Evolutionary conservation across 495 filamentous ascomycete genomes (phyloP), one percentile per base, ranked within the genome.

Genomic region (Hypoxylon fuscum): DNA sequence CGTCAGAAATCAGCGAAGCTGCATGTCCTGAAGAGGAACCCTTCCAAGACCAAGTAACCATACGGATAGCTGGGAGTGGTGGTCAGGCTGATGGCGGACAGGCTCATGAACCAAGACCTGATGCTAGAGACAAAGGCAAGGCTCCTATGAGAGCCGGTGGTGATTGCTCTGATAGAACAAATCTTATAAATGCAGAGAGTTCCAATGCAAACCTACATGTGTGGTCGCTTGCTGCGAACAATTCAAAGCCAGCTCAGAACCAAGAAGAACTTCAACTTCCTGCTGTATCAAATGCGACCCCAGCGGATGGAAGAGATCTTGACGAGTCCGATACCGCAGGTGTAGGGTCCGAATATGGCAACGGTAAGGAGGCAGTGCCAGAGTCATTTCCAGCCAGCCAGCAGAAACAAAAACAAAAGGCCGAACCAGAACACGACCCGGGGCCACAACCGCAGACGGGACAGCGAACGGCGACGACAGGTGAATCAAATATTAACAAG

Each of bases 341-440:
- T 46, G 15, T 35, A 51, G 12, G 9, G 20, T 37, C 21, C 23
- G 12, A 31, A n/a, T 22, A 44, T 32, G 43, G 55, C 12, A 29
- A 15, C 18, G n/a, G 18, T 12, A 37, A 35, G 14, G 25, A 64
- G 2, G 18, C 34, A 18, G 40, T 50, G 15, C 49, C 7, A 31
- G 48, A 52, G 7, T 29, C 58, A 38, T 43, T 29, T 29, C 11
- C 8, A 9, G 45, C 43, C n/a, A 49, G 54, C 50, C 59, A 62
- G 18, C 55, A 62, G 45, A 55, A 65, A 31, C 68, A 67, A 40
- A 60, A 56, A 43, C 32, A 17, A 51, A 37, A 64, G 11, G 40
- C 45, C 18, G 45, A 54, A 21, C 35, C 55, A 20, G 42, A 58
- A 50, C 35, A 12, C 45, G 40, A 44, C 6, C 11, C 53, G 25